These are phyloP conservation scores for Scutellaria minor DNA, from an alignment of 257 asterid genomes.

Conservation along the genomic window DNA sequence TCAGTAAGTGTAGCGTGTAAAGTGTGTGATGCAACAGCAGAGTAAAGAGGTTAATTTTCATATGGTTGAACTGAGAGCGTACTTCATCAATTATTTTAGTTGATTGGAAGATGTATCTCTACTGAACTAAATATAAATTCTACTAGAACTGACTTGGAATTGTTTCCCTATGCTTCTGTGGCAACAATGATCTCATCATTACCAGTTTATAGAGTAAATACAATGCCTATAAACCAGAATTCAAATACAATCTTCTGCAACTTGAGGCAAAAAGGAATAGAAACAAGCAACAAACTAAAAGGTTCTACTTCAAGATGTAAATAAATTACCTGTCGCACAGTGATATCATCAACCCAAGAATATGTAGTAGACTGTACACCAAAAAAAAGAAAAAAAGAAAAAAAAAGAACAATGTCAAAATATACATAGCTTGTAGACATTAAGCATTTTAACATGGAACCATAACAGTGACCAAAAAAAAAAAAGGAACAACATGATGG, in stretches of 20 bases:
- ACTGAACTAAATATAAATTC: not conserved
- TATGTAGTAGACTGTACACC: conserved; percentile 48
- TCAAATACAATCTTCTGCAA: conserved; percentile 3
- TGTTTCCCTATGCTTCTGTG: not conserved
- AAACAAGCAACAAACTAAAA: not conserved
- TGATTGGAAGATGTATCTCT: not conserved
- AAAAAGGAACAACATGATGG: not conserved
- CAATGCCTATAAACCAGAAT: not conserved
- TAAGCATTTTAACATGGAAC: conserved; percentile 19
- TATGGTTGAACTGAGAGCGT: no score
- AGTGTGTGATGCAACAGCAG: not conserved
- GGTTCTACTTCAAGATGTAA: conserved; percentile 10
- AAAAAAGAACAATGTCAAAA: conserved; percentile 26
- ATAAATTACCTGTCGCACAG: conserved; percentile 57
- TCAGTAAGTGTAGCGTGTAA: conserved; percentile 4
- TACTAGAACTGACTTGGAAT: not conserved
- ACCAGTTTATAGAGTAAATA: not conserved
- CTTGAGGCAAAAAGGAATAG: conserved; percentile 29
- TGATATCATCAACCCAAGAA: conserved; percentile 55
- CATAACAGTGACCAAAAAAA: not conserved
- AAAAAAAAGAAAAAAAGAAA: no score
- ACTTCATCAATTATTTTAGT: not conserved
- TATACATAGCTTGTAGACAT: not conserved
- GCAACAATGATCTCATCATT: not conserved
- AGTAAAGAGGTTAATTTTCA: not conserved